Evolutionary conservation across 106 monocot genomes (phyloP), one percentile per base, ranked within the genome.

Genomic region (Acorus calamus): DNA sequence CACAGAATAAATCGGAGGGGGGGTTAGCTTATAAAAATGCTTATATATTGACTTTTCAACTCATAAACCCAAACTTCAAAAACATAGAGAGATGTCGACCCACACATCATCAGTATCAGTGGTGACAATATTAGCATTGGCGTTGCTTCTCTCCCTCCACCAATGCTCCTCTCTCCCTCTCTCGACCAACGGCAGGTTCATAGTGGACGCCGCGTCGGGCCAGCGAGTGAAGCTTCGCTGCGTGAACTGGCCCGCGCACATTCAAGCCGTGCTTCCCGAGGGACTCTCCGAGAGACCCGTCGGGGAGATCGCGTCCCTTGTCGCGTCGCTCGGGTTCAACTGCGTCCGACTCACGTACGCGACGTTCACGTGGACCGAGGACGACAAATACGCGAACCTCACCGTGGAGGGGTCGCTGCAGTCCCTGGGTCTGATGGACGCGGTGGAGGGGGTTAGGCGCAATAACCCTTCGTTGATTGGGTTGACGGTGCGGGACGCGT

Each of bases 211-310:
- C 5, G 49, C 45, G 62, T 60, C 78, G 2, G 67, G 60, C 8
- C 13, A 28, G 9, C 79, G 80, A 8, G 79, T 80, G 44, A 84
- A 80, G 80, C 80, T 84, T 46, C 76, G 62, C 6, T 84, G 84
- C 73, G 80, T 73, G 11, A 84, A 84, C 70, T 84, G 84, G 84
- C 77, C 69, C 4, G 76, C 73, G 5, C 84, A 84, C 79, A 72
- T 84, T 76, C 73, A 72, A 5, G 66, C 77, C 2, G 68, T 77
- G 7, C 10, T 80, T 3, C 57, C 84, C 52, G 84, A 84, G 66
- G 84, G 77, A 0, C 84, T 84, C 50, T 62, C 73, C 74, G 52
- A 43, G 44, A 44, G 62, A 45, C 84, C 84, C 12, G 6, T 84
- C 8, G 45, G 28, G 3, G 9, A 4, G 13, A 77, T 84, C 7